Conservation (phyloP, 352 stramenopile species). For the Globisporangium mamillatum region DNA sequence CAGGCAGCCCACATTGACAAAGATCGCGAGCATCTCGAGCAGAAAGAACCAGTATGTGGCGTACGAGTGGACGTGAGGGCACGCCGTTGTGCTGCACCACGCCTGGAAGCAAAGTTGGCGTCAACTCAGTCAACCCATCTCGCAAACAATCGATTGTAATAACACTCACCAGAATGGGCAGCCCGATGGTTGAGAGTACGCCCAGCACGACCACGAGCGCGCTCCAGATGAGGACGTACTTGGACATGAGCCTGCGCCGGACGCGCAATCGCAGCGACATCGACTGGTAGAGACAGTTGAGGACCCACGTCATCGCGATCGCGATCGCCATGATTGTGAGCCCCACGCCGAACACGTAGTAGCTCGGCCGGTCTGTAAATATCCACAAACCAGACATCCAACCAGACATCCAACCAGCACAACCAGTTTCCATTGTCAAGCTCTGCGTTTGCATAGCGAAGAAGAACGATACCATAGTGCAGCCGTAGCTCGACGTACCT, state of each 20-base stretch:
- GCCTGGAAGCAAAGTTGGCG: slow-evolving; percentile 1
- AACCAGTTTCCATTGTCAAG: neutral
- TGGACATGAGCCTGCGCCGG: slow-evolving; percentile 22
- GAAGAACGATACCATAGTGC: too few species aligned
- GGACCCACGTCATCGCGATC: slow-evolving; percentile 41
- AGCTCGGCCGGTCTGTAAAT: slow-evolving; percentile 29
- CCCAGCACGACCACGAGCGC: slow-evolving; percentile 26
- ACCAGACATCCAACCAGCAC: neutral
- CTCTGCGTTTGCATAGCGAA: neutral
- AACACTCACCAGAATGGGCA: slow-evolving; percentile 34
- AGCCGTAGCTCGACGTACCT: slow-evolving; percentile 17
- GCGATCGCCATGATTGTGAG: slow-evolving; percentile 34
- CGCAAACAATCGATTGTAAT: too few species aligned
- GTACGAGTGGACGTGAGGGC: slow-evolving; percentile 24
- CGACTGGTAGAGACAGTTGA: slow-evolving; percentile 47
- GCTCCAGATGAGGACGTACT: slow-evolving; percentile 10
- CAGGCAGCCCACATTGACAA: slow-evolving; percentile 29
- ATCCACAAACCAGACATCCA: neutral
- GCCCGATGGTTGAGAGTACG: slow-evolving; percentile 37
- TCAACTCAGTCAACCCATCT: too few species aligned
- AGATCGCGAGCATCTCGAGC: slow-evolving; percentile 31
- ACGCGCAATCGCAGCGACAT: slow-evolving; percentile 24
- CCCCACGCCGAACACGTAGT: slow-evolving; percentile 43
- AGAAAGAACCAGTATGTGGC: slow-evolving; percentile 42
- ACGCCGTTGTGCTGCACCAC: slow-evolving; percentile 31